Evolutionary conservation across 768 basidiomycete species (phyloP).

Genomic region (Pleurotus citrinopileatus): DNA sequence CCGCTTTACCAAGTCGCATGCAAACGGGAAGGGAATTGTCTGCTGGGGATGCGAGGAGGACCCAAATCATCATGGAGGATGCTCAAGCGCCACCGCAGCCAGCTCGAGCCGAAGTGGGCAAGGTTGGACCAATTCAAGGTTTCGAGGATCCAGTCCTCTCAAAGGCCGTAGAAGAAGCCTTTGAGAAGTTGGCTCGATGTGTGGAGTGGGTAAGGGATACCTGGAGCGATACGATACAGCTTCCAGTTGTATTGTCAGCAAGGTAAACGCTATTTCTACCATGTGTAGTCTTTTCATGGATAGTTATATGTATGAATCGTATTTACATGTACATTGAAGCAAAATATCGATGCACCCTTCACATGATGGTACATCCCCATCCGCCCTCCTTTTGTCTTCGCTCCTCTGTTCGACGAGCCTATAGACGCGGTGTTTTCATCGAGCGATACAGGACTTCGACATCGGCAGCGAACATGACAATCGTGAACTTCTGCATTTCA

Average conservation of each 20-base stretch:
- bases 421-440: too few relatives aligned
- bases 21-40: constrained; percentile 25
- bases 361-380: constrained; percentile 3
- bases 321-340: too few relatives aligned
- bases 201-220: constrained; percentile 54
- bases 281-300: too few relatives aligned
- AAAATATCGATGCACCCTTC: too few relatives aligned
- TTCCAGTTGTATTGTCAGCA: neutral
- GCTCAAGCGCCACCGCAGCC: neutral
- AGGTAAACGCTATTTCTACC: too few relatives aligned
- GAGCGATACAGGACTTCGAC: too few relatives aligned
- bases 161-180: constrained; percentile 38
- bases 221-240: constrained; percentile 46
- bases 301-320: too few relatives aligned
- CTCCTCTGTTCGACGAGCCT: too few relatives aligned
- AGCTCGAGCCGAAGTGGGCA: constrained; percentile 11
- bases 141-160: constrained; percentile 63
- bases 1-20: constrained; percentile 21
- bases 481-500: too few relatives aligned
- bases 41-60: neutral
- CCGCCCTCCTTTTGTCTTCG: too few relatives aligned
- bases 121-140: constrained; percentile 43
- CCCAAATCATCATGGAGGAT: neutral
- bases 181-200: constrained; percentile 35
- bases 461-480: too few relatives aligned